phyloP scores from a whole-genome alignment of 2,329 filamentous ascomycete genomes.

The Metarhizium sp. region DNA sequence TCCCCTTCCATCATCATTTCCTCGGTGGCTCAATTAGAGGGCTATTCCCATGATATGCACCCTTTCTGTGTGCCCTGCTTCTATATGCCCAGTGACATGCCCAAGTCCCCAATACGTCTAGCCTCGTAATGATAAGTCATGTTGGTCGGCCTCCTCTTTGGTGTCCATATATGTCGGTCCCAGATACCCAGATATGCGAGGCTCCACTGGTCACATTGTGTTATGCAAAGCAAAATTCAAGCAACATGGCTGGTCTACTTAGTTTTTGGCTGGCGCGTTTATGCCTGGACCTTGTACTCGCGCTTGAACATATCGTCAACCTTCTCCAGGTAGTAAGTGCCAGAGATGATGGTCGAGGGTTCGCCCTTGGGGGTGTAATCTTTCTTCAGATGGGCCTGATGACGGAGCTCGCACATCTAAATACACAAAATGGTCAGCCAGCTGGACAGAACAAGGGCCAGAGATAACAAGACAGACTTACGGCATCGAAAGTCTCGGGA shows the following conservation, averaged over 20 bases:
- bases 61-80: conserved; percentile 1
- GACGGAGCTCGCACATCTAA: conserved; percentile 70
- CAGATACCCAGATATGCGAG: conserved; percentile 4
- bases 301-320: conserved; percentile 83
- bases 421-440: conserved; percentile 10
- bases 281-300: conserved; percentile 67
- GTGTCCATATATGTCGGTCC: not conserved
- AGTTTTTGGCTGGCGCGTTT: conserved; percentile 15
- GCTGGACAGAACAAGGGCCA: not conserved
- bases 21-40: conserved; percentile 7
- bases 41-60: not conserved
- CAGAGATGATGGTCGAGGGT: conserved; percentile 52
- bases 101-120: conserved; percentile 7
- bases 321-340: conserved; percentile 70
- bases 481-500: conserved; percentile 65
- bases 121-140: conserved; percentile 5
- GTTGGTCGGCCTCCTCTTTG: not conserved
- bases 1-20: not conserved
- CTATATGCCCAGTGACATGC: conserved; percentile 8
- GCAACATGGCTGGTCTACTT: conserved; percentile 3
- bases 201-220: not conserved
- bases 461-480: conserved; percentile 20
- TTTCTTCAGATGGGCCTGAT: conserved; percentile 78
- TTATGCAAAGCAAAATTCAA: conserved; percentile 1
- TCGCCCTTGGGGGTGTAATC: conserved; percentile 63